These are phyloP conservation scores for Aureobasidium sp. DNA, from an alignment of 2,329 filamentous ascomycete species.

Conservation along the genomic window DNA sequence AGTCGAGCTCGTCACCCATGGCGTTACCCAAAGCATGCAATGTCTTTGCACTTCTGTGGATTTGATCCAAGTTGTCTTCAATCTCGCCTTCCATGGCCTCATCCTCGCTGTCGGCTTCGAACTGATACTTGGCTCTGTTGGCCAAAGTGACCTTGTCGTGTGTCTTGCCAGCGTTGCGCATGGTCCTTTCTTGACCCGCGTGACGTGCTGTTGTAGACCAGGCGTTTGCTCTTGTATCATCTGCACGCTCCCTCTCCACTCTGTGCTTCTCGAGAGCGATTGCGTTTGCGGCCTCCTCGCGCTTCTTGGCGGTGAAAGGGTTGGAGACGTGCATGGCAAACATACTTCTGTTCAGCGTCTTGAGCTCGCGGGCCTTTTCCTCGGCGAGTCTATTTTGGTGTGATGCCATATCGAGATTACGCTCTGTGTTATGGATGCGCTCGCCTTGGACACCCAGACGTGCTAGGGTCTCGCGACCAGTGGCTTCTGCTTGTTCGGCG, in stretches of 20 bases:
- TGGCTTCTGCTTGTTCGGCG: constrained; percentile 63
- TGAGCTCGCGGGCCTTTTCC: constrained; percentile 74
- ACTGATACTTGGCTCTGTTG: constrained; percentile 66
- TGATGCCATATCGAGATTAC: constrained; percentile 67
- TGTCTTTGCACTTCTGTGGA: constrained; percentile 56
- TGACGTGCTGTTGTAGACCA: constrained; percentile 49
- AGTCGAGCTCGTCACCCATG: constrained; percentile 67
- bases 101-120: constrained; percentile 67
- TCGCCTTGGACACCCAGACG: constrained; percentile 73
- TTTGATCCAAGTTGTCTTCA: constrained; percentile 50
- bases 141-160: constrained; percentile 48
- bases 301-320: constrained; percentile 60
- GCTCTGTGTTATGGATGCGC: constrained; percentile 72
- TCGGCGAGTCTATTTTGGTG: constrained; percentile 70
- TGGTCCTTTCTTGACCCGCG: constrained; percentile 56
- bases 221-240: constrained; percentile 50
- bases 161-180: constrained; percentile 39
- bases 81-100: constrained; percentile 52
- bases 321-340: constrained; percentile 53
- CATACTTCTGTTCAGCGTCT: constrained; percentile 83
- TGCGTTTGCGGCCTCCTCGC: constrained; percentile 54
- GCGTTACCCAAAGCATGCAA: constrained; percentile 68
- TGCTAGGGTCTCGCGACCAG: constrained; percentile 63
- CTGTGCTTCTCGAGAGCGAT: constrained; percentile 60
- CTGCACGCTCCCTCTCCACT: constrained; percentile 49